Base-by-base conservation (phyloP, 805 yeast genomes). In the Ogataea dorogensis region DNA sequence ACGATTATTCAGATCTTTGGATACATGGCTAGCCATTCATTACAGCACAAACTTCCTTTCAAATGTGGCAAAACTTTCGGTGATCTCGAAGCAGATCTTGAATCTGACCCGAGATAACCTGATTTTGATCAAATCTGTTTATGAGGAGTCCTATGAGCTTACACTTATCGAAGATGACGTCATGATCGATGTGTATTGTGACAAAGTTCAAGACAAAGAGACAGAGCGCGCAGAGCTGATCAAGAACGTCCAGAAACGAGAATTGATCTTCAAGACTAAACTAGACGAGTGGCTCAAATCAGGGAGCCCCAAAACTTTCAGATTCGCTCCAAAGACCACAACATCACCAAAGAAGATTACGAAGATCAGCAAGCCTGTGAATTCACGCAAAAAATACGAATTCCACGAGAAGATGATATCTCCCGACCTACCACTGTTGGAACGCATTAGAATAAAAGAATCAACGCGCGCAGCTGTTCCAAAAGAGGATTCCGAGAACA, bases 361-460 rank as follows among this genome's bases (percentile, higher is more conserved):
- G 23, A 42, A 43, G 24, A 28, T 42, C 14, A 20, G 30, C 19
- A 50, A 48, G 18, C 35, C 47, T 14, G 54, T 56, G 35, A 71
- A 70, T 42, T 59, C 59, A 20, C 41, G 63, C 9, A 47, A 61
- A 1, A 64, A 61, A 31, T 70, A 64, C 49, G 51, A 49, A 25
- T 70, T 66, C 41, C 57, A 56, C 28, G 64, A 58, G 24, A 53
- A 50, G 29, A 40, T 51, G 14, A 11, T 7, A 1, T 21, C 13
- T 6, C 48, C 7, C 28, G 38, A 8, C 40, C 59, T 7, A 22
- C 51, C 67, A 1, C 45, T 71, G 5, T 41, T 70, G 9, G 70
- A 71, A 27, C 51, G 75, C 28, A 66, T 70, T 31, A 58, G 54
- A 34, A 38, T 49, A 27, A 68, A 63, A 44, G 73, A 71, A 37